A percentile compares a stretch with the other conserved stretches of the same genome.
phyloP scores from a whole-genome alignment of 2,329 filamentous ascomycete genomes.

The Biscogniauxia sp. region DNA sequence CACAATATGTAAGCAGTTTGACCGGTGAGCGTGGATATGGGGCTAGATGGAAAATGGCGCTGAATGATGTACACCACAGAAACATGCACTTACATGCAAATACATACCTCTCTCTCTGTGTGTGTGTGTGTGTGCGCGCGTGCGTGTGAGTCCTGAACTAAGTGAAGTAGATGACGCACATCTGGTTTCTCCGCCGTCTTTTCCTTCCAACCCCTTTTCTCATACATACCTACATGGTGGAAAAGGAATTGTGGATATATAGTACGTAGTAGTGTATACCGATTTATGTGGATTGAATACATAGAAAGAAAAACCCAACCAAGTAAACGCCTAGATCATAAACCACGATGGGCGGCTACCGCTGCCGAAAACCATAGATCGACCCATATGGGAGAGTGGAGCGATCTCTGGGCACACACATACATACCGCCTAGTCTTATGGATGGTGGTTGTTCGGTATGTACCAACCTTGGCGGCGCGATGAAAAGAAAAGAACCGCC shows the following conservation, averaged over 20 bases:
- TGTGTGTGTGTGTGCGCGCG: too few relatives aligned
- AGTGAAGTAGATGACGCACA: too few relatives aligned
- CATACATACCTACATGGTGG: too few relatives aligned
- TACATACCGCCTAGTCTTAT: not conserved
- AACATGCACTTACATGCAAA: slow-evolving; percentile 7
- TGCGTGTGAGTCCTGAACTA: too few relatives aligned
- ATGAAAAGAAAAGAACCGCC: not conserved
- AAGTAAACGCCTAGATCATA: not conserved
- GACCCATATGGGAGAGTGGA: not conserved
- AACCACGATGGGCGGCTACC: not conserved
- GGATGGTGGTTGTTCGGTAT: not conserved
- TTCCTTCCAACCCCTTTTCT: too few relatives aligned
- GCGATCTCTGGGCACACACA: not conserved
- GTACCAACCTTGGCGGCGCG: not conserved
- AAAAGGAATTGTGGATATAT: too few relatives aligned
- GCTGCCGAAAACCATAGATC: not conserved
- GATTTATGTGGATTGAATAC: too few relatives aligned
- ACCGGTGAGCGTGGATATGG: not conserved
- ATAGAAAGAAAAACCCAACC: too few relatives aligned
- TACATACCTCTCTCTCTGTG: slow-evolving; percentile 5
- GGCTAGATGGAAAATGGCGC: slow-evolving; percentile 3
- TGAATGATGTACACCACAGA: slow-evolving; percentile 11
- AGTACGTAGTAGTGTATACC: too few relatives aligned
- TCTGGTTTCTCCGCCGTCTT: too few relatives aligned
- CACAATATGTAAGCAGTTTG: not conserved